phyloP scores from a whole-genome alignment of 192 early-diverging fungal species.

The Backusella morwellensis region DNA sequence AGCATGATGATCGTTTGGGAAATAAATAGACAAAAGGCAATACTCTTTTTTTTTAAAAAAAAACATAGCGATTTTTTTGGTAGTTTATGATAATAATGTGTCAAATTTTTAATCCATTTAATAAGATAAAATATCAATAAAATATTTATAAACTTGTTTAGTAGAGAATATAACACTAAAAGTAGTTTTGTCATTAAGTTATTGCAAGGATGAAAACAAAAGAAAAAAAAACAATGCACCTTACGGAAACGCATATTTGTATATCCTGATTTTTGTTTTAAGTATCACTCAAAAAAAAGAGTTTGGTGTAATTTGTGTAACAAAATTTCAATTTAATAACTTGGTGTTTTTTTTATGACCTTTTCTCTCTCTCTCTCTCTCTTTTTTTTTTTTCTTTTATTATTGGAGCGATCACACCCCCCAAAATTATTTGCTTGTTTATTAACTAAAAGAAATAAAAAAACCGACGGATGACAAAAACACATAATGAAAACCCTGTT shows the following conservation, averaged over 20 bases:
- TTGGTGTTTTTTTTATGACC: neutral
- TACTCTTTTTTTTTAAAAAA: neutral
- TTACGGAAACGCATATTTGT: neutral
- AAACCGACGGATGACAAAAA: neutral
- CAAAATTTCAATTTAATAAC: neutral
- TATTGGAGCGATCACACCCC: neutral
- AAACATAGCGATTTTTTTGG: neutral
- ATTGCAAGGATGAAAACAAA: neutral
- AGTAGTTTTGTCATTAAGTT: neutral
- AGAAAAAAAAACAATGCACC: neutral
- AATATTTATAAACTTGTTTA: neutral
- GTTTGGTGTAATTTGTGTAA: neutral
- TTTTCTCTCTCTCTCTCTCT: neutral
- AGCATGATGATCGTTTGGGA: neutral
- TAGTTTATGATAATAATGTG: neutral
- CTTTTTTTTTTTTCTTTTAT: neutral
- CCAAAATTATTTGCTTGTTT: neutral
- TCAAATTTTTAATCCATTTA: neutral
- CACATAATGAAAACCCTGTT: neutral
- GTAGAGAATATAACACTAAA: neutral
- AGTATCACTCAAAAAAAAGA: neutral
- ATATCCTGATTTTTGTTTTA: neutral
- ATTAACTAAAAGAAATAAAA: neutral
- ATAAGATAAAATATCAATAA: neutral
- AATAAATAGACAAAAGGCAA: neutral